Evolutionary conservation across 768 basidiomycete genomes (phyloP), one percentile per base, ranked within the genome.

Genomic region (Kockovaella imperatae): DNA sequence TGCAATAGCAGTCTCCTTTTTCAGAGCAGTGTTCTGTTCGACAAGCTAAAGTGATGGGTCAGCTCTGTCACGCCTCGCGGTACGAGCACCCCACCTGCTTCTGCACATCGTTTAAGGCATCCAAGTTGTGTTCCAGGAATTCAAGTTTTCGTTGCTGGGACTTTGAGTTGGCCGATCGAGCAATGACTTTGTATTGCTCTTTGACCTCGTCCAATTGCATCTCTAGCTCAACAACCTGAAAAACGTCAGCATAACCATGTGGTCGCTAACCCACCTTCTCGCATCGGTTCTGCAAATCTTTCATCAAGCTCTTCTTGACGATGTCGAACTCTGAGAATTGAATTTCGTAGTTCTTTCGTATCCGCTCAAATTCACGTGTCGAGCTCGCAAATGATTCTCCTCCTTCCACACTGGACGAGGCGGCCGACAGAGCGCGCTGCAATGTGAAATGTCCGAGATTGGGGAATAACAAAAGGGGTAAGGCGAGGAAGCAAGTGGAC

Each of bases 61-160:
- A 34, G 40, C 28, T 17, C 15, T 21, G 35, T 26, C 21, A 36
- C 25, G 28, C 8, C 24, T 26, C 6, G 13, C 23, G 40, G 6
- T 10, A 23, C 11, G 14, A 21, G 3, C 17, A 5, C 64, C 77
- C 43, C 54, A 84, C 91, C 82, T 96, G 90, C 73, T 96, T 95
- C 79, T 97, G 95, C 18, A 97, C 90, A 44, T 87, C 73, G 23
- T 90, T 93, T 56, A 97, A 74, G 67, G 93, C 88, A 65, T 96
- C 91, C 44, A 99, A 75, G 67, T 97, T 99, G 44, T 93, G 84
- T 68, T 96, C 90, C 46, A 99, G 73, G 79, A 96, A 95, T 11
- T 89, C 87, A 86, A 97, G 91, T 79, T 97, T 96, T 80, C 93
- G 91, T 75, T 93, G 88, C 60, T 99, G 95, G 5, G 93, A 88